Evolutionary conservation across 192 early-diverging fungal species (phyloP), one percentile per base, ranked within the genome.

Genomic region (Coemansia sp.): DNA sequence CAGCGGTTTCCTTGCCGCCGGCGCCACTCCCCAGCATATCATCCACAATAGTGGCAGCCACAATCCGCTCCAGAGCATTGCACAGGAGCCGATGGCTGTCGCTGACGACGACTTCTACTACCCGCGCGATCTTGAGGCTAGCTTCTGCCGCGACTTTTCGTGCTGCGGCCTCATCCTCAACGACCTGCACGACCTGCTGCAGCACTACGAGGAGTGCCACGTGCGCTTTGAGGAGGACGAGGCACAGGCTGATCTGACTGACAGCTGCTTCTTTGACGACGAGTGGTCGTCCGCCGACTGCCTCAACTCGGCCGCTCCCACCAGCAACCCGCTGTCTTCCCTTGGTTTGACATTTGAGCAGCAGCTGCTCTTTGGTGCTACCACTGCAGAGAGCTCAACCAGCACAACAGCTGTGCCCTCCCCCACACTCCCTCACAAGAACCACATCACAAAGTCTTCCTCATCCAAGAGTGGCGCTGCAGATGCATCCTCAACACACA

Each of bases 131-230:
- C 83, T 95, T 9, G 94, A 98, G 70, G 87, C 88, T 74, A 82
- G 84, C 48, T 98, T 93, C 74, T 96, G 93, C 78, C 90, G 91
- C 73, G 91, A 98, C 85, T 98, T 95, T 65, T 83, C 83, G 50
- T 98, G 95, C 83, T 98, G 95, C 66, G 95, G 94, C 23, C 82
- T 92, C 27, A 76, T 88, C 38, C 82, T 98, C 48, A 84, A 84
- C 57, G 90, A 93, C 71, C 78, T 98, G 62, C 95, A 98, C 80
- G 94, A 92, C 61, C 88, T 98, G 45, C 75, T 98, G 25, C 92
- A 94, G 75, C 95, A 98, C 73, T 95, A 92, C 67, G 95, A 98
- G 80, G 95, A 98, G 66, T 85, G 84, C 65, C 95, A 97, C 60
- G 92, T 93, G 22, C 85, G 85, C 30, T 83, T 93, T 42, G 94